Evolutionary conservation across 2,329 filamentous ascomycete species (phyloP), one percentile per base, ranked within the genome.

Genomic region (Fusarium keratoplasticum): DNA sequence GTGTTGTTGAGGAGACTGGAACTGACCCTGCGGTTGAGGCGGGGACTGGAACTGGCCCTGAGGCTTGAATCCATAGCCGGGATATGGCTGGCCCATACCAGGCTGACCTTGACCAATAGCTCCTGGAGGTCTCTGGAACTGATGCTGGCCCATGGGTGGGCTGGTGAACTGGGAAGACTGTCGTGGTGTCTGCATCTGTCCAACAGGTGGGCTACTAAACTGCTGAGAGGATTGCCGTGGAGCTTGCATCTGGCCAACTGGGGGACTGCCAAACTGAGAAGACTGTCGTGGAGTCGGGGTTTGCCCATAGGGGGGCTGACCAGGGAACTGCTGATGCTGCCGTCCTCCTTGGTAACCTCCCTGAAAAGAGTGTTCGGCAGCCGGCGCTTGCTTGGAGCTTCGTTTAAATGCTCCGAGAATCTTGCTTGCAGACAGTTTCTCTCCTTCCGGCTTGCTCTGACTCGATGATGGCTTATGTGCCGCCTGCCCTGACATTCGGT

Each of bases 361-460:
- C 4, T 44, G 74, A 58, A 66, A 69, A 36, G 62, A 66, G 18
- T 76, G 76, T 0, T 25, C 55, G 14, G 61, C 38, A 10, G 60
- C 66, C 40, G 73, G 71, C 18, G 69, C 75, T 20, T 76, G 78
- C n/a, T 80, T 83, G 6, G 80, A 79, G 33, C 67, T 74, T 74
- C 79, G 77, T 69, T 81, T 83, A 50, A 83, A 80, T 1, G 80
- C 81, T 1, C 78, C 76, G 0, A 82, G 63, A 1, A 83, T 64
- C 67, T 80, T 83, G 20, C 71, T 78, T 2, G 76, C 68, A 16
- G 75, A 69, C 60, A 71, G 71, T 16, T 80, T 78, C 11, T 66
- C 70, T 13, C 69, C 74, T 9, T 79, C 77, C 5, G 64, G 27
- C 59, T 76, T 78, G 31, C 58, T 60, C 25, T 77, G 73, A 9